These are phyloP conservation scores for Neurospora africana DNA, from an alignment of 495 filamentous ascomycete genomes.

Conservation along the genomic window DNA sequence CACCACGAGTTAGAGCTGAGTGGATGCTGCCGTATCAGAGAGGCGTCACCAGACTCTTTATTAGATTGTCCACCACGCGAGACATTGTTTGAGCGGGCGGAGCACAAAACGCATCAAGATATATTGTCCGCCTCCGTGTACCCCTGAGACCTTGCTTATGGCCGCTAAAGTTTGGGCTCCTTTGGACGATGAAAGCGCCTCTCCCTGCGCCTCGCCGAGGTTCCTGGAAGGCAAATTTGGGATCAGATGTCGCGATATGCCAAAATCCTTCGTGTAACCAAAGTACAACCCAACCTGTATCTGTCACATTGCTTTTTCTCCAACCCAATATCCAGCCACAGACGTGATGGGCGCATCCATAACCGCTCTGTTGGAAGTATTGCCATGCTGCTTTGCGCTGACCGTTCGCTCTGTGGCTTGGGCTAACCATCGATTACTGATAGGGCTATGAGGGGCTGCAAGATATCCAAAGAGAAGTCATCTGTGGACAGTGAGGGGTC, in stretches of 20 bases:
- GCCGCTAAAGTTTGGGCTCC: background rate
- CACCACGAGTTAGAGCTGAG: background rate
- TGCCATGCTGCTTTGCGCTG: background rate
- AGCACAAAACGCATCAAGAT: background rate
- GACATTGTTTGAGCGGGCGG: background rate
- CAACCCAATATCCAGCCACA: background rate
- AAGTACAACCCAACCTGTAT: background rate
- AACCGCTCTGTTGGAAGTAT: background rate
- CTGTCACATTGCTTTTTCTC: background rate
- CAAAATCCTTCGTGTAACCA: background rate
- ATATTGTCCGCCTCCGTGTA: background rate
- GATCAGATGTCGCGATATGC: background rate
- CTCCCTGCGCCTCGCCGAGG: background rate
- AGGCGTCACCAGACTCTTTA: background rate
- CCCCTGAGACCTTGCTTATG: background rate
- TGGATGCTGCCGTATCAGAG: background rate
- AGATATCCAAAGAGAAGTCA: background rate
- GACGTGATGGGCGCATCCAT: background rate
- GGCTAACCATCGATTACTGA: background rate
- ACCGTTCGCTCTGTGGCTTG: background rate
- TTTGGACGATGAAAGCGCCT: background rate
- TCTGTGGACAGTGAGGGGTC: background rate
- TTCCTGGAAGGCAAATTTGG: background rate
- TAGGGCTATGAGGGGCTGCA: background rate
- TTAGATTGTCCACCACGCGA: background rate